Evolutionary conservation across 1,139 yeast genomes (phyloP).

Genomic region (Nakaseomyces nivariensis): DNA sequence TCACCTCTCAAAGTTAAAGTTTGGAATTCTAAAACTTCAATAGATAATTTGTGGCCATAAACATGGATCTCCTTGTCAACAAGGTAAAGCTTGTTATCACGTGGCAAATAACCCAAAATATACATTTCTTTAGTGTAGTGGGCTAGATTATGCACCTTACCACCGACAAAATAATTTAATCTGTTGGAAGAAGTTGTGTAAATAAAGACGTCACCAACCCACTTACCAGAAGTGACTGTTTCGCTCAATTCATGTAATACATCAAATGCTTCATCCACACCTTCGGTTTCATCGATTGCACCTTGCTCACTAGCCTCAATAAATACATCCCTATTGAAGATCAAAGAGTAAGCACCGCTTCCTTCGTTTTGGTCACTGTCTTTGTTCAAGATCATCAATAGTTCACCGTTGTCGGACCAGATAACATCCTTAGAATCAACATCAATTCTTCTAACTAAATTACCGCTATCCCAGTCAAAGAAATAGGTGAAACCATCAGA

Average conservation of each 20-base stretch:
- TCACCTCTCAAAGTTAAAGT: constrained; percentile 94
- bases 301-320: constrained; percentile 53
- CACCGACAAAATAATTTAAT: constrained; percentile 90
- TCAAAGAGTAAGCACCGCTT: constrained; percentile 72
- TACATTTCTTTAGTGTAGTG: constrained; percentile 88
- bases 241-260: constrained; percentile 78
- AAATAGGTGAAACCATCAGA: constrained; percentile 71
- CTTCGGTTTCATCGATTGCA: constrained; percentile 66
- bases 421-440: constrained; percentile 72
- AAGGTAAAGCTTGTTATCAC: constrained; percentile 82
- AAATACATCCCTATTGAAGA: constrained; percentile 59
- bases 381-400: constrained; percentile 65
- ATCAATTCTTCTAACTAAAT: constrained; percentile 71
- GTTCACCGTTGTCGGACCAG: constrained; percentile 93
- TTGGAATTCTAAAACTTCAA: constrained; percentile 86
- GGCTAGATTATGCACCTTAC: constrained; percentile 81
- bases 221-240: constrained; percentile 74
- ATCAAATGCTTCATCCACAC: constrained; percentile 78
- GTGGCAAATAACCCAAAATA: constrained; percentile 78
- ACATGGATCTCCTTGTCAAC: constrained; percentile 85
- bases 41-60: constrained; percentile 69
- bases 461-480: constrained; percentile 89
- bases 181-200: constrained; percentile 82
- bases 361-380: constrained; percentile 19
- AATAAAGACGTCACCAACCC: constrained; percentile 95